These are phyloP conservation scores for Blakeslea trispora DNA, from an alignment of 371 early-diverging fungal species.

Conservation along the genomic window DNA sequence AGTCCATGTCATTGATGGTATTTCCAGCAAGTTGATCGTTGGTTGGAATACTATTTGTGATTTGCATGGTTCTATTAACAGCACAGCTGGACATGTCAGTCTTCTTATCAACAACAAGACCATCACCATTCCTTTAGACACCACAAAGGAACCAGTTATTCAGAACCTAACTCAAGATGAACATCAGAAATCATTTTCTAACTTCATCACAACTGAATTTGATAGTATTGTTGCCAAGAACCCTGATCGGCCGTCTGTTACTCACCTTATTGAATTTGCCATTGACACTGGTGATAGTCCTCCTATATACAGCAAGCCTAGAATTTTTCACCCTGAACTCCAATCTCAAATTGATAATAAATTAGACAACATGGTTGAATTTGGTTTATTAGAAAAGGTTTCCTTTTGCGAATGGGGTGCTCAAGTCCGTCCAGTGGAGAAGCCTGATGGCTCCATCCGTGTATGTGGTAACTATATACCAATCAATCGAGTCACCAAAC, in stretches of 20 bases:
- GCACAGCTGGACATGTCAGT: no score
- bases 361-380: not conserved
- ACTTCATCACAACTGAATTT: no score
- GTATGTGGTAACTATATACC: conserved; percentile 3
- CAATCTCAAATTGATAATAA: conserved; percentile 2
- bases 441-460: conserved; percentile 7
- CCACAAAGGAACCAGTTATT: no score
- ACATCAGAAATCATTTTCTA: not conserved
- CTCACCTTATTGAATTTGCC: conserved; percentile 1
- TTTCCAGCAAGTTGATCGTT: not conserved
- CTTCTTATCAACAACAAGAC: no score
- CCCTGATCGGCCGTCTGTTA: conserved; percentile 2
- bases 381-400: not conserved
- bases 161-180: not conserved
- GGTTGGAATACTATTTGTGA: no score
- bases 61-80: no score
- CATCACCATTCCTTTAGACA: no score
- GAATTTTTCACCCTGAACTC: conserved; percentile 3
- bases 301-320: conserved; percentile 4
- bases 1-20: conserved; percentile 7
- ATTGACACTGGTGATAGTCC: conserved; percentile 12
- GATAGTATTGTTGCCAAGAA: conserved; percentile 1
- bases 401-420: conserved; percentile 6
- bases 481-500: conserved; percentile 1
- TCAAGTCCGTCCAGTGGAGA: conserved; percentile 1